A percentile compares a stretch with the other conserved stretches of the same genome.
These are phyloP conservation scores for Candida broadrunensis DNA, from an alignment of 805 yeast species.

Conservation along the genomic window DNA sequence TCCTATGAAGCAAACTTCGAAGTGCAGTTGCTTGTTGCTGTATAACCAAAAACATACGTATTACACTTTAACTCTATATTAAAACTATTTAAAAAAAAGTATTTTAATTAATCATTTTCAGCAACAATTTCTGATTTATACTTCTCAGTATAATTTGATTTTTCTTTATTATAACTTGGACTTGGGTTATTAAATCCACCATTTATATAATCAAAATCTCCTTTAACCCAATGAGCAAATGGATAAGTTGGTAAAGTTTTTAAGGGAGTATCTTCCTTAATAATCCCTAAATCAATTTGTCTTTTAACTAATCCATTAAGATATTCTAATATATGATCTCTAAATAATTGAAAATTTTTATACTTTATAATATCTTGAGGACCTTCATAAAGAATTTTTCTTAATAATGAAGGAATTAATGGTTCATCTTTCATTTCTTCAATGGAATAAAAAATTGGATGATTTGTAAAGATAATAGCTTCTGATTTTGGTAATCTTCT, in stretches of 20 bases:
- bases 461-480: conserved; percentile 73
- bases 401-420: conserved; percentile 70
- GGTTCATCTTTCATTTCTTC: conserved; percentile 81
- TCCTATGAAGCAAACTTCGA: too few relatives aligned
- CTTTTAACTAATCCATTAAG: conserved; percentile 55
- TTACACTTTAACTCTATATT: too few relatives aligned
- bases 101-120: conserved; percentile 6
- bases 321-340: conserved; percentile 59
- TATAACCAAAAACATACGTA: too few relatives aligned
- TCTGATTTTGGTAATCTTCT: conserved; percentile 61
- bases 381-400: conserved; percentile 61
- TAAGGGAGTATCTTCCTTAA: conserved; percentile 52
- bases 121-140: conserved; percentile 3
- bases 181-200: conserved; percentile 44
- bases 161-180: conserved; percentile 13
- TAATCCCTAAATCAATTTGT: conserved; percentile 56
- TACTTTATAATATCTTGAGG: conserved; percentile 65
- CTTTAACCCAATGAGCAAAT: conserved; percentile 55
- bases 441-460: conserved; percentile 73
- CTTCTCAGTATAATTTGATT: conserved; percentile 2
- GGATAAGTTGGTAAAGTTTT: conserved; percentile 62
- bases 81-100: too few relatives aligned
- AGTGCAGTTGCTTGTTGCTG: too few relatives aligned
- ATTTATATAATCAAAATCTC: conserved; percentile 36
- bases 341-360: conserved; percentile 55